These are phyloP conservation scores for Trypanosoma grayi DNA, from an alignment of 208 protist genomes.

Conservation along the genomic window DNA sequence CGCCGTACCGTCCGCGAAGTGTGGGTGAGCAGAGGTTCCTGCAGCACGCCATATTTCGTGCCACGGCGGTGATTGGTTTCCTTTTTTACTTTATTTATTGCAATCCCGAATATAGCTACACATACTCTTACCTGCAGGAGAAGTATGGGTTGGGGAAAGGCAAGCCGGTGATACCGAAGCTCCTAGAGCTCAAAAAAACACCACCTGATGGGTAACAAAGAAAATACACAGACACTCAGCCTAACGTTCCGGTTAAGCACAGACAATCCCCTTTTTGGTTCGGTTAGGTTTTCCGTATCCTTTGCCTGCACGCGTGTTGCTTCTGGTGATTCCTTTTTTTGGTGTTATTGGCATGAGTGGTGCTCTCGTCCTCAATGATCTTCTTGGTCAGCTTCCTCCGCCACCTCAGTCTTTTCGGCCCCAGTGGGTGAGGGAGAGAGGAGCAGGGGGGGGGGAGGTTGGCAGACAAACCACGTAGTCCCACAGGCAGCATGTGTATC, in stretches of 20 bases:
- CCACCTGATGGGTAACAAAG: not conserved
- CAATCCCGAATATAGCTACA: slow-evolving; percentile 82
- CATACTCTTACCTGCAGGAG: slow-evolving; percentile 48
- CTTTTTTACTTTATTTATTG: slow-evolving; percentile 83
- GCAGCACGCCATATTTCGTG: slow-evolving; percentile 52
- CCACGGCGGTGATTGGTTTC: slow-evolving; percentile 26
- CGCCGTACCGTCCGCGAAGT: slow-evolving; percentile 34
- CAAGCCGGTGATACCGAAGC: slow-evolving; percentile 59
- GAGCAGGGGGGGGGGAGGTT: not conserved
- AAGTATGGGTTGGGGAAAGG: slow-evolving; percentile 32
- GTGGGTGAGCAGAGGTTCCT: slow-evolving; percentile 55
- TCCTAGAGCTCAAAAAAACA: slow-evolving; percentile 38
- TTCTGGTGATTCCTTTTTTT: too few relatives aligned
- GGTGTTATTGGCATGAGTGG: too few relatives aligned
- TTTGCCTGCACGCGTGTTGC: too few relatives aligned
- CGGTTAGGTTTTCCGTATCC: too few relatives aligned
- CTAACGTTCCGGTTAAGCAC: too few relatives aligned
- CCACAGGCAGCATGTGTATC: too few relatives aligned
- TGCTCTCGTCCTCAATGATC: too few relatives aligned
- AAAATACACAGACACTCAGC: too few relatives aligned
- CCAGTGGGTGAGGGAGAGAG: not conserved
- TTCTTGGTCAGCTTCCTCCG: too few relatives aligned
- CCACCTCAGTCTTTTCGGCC: too few relatives aligned
- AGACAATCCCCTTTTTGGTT: too few relatives aligned
- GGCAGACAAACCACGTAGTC: too few relatives aligned